These are phyloP conservation scores for Cryoendolithus antarcticus DNA, from an alignment of 2,329 filamentous ascomycete species.

Conservation along the genomic window DNA sequence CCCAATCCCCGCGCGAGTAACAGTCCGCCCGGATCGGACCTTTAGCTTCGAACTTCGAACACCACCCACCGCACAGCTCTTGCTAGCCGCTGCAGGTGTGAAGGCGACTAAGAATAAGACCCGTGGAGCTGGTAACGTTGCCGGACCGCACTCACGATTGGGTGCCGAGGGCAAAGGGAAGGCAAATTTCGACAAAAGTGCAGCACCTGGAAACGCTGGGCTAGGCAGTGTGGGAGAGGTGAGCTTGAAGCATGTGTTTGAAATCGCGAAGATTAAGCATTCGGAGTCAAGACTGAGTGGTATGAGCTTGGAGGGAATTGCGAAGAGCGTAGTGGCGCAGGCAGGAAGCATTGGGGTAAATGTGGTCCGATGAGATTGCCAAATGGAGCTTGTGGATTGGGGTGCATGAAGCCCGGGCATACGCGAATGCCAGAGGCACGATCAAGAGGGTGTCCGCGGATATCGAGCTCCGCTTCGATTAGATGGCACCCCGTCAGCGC, in stretches of 20 bases:
- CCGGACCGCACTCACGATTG: constrained; percentile 30
- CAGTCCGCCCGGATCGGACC: constrained; percentile 80
- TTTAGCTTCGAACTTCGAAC: constrained; percentile 92
- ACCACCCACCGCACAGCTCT: constrained; percentile 77
- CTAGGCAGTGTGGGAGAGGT: constrained; percentile 61
- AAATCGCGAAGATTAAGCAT: constrained; percentile 93
- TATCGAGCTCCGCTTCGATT: too few relatives aligned
- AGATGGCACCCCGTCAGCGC: too few relatives aligned
- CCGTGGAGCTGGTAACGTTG: constrained; percentile 50
- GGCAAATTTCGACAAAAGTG: constrained; percentile 17
- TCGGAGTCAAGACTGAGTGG: constrained; percentile 38
- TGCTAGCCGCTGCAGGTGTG: constrained; percentile 72
- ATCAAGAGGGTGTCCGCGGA: too few relatives aligned
- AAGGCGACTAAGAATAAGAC: constrained; percentile 64
- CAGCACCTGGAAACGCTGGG: constrained; percentile 44
- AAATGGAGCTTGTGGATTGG: too few relatives aligned
- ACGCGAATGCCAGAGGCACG: too few relatives aligned
- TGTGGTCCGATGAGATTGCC: constrained; percentile 36
- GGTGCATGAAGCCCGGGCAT: too few relatives aligned
- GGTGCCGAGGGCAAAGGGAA: constrained; percentile 25
- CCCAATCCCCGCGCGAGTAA: constrained; percentile 81
- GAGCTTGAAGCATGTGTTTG: constrained; percentile 89
- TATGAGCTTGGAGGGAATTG: constrained; percentile 73
- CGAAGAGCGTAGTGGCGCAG: constrained; percentile 55
- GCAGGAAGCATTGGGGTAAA: constrained; percentile 38